Conservation (phyloP, 805 yeast species). For the Candida quercuum region DNA sequence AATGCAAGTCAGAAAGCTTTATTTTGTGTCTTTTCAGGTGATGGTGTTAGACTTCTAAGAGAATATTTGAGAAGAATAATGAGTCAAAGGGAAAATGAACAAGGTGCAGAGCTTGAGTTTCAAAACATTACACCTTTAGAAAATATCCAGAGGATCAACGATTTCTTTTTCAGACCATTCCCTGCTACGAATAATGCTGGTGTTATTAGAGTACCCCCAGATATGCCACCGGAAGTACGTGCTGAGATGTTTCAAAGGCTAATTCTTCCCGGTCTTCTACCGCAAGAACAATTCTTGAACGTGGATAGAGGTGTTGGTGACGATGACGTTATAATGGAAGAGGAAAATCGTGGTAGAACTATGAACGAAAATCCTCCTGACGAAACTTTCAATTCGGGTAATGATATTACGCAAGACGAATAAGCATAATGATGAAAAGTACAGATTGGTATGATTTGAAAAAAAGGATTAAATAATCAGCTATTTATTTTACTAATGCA, state of each 20-base stretch:
- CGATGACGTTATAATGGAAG: not conserved
- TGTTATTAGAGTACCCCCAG: no score
- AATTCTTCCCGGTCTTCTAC: no score
- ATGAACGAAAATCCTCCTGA: not conserved
- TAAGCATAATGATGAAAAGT: no score
- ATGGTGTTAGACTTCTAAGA: constrained; percentile 75
- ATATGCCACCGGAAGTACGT: no score
- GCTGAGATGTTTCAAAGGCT: no score
- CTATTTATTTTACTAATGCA: constrained; percentile 1
- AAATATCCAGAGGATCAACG: not conserved
- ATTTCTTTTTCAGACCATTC: not conserved
- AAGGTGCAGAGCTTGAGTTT: not conserved
- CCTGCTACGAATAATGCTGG: no score
- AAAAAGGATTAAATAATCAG: no score
- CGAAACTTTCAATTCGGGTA: no score
- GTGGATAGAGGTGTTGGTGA: not conserved
- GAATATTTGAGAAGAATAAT: constrained; percentile 49
- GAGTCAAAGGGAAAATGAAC: not conserved
- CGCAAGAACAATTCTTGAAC: no score
- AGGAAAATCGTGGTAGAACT: not conserved
- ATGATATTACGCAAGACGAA: no score
- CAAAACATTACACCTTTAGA: not conserved
- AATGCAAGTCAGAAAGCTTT: constrained; percentile 77
- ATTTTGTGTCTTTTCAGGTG: constrained; percentile 92
- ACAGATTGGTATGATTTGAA: no score